phyloP scores from a whole-genome alignment of 345 rosid genomes.

The Salix viminalis region DNA sequence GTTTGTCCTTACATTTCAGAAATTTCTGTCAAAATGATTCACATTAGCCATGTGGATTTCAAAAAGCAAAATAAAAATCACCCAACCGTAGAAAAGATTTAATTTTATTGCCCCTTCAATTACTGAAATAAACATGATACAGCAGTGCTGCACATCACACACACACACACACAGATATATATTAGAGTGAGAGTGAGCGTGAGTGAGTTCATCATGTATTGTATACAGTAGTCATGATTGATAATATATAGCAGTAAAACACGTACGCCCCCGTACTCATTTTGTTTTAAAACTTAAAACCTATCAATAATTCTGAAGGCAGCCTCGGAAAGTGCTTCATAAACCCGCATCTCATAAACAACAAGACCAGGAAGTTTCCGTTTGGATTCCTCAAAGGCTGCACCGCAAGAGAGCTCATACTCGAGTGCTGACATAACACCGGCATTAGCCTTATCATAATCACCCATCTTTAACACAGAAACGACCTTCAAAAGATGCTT shows the following conservation, averaged over 20 bases:
- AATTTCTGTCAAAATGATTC: too few relatives aligned
- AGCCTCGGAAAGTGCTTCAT: constrained; percentile 19
- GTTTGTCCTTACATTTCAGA: too few relatives aligned
- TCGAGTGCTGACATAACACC: not conserved
- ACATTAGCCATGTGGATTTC: too few relatives aligned
- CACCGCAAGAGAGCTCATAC: not conserved
- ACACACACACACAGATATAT: not conserved
- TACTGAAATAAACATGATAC: too few relatives aligned
- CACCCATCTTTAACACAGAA: not conserved
- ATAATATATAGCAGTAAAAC: too few relatives aligned
- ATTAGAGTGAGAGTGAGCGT: not conserved
- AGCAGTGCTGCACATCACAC: not conserved
- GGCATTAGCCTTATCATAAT: constrained; percentile 19
- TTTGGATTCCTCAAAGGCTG: not conserved
- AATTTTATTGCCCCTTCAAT: too few relatives aligned
- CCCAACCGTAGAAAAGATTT: too few relatives aligned
- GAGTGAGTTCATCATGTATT: not conserved
- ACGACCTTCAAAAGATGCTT: not conserved
- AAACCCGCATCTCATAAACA: constrained; percentile 14
- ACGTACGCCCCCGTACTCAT: too few relatives aligned
- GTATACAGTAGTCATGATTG: too few relatives aligned
- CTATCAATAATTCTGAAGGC: constrained; percentile 31
- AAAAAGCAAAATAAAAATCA: too few relatives aligned
- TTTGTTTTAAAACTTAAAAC: constrained; percentile 1
- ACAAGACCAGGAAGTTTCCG: not conserved